Evolutionary conservation across 2,329 filamentous ascomycete species (phyloP), one percentile per base, ranked within the genome.

Genomic region (Aureobasidium sp.): DNA sequence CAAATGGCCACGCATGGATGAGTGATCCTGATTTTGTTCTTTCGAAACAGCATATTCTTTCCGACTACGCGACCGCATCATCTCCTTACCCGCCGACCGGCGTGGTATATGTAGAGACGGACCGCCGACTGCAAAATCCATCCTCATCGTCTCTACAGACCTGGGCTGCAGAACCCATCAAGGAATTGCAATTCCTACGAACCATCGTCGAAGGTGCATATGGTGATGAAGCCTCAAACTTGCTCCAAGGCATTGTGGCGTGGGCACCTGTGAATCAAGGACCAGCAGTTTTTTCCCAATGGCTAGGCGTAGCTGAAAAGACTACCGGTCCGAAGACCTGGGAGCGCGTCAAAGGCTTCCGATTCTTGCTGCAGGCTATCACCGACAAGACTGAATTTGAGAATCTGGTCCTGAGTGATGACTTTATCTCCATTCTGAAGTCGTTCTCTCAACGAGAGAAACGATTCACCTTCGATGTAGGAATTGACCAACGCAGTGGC

Each of bases 261-360:
- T 97, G 90, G 90, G 91, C 91, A n/a, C 92, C 92, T 0, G 72
- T 97, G 53, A 83, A 88, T 10, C 84, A 85, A 46, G 85, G 89
- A 0, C 71, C 81, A 0, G 77, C 73, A 6, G 80, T 79, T 0
- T 75, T 97, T 71, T 77, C 82, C 65, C 74, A 76, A 65, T 97
- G 95, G 72, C 77, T 96, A 6, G 74, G 74, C 0, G 70, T 79
- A 17, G 89, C 85, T 2, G 77, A 85, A 71, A 77, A 84, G 64
- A 78, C 77, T 60, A 86, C 87, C 0, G 89, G 87, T 1, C 78
- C 80, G 46, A 71, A 73, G 50, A 80, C 83, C 17, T 94, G 85
- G 86, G 68, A 69, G 48, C 85, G 84, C 72, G 79, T 96, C 32
- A 87, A 85, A 64, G 93, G 92, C 0, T 91, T 95, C 70, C 79